phyloP scores from a whole-genome alignment of 257 asterid species.

The Jaltomata sinuosa region DNA sequence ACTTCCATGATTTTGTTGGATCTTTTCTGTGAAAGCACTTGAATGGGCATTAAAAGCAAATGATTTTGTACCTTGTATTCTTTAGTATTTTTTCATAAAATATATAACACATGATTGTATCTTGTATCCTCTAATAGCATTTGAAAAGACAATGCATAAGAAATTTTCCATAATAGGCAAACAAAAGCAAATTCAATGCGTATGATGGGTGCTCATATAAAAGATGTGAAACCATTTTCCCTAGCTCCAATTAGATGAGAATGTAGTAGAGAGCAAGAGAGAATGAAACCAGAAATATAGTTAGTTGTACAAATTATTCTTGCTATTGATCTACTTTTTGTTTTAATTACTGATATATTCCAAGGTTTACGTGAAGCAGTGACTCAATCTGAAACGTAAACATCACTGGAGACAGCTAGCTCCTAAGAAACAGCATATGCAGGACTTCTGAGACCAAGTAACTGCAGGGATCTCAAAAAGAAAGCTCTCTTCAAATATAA shows the following conservation, averaged over 20 bases:
- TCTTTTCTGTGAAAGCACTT: background rate
- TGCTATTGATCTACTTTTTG: background rate
- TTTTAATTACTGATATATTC: background rate
- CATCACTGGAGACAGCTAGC: background rate
- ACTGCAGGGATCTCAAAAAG: background rate
- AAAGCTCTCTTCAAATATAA: background rate
- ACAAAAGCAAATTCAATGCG: background rate
- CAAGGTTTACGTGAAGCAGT: background rate
- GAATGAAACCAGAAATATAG: background rate
- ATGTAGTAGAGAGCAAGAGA: background rate
- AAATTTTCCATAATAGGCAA: background rate
- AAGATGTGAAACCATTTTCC: background rate
- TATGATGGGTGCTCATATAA: background rate
- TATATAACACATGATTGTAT: background rate
- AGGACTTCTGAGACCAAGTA: background rate
- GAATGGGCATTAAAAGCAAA: background rate
- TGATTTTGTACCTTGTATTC: background rate
- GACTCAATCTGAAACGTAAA: background rate
- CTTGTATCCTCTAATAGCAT: background rate
- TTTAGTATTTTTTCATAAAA: background rate
- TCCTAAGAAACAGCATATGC: background rate
- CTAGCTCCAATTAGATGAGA: background rate
- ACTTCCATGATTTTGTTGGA: background rate
- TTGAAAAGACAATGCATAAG: background rate
- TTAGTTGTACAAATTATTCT: background rate